phyloP scores from a whole-genome alignment of 2,329 filamentous ascomycete species.

The Sclerotinia sclerotiorum region DNA sequence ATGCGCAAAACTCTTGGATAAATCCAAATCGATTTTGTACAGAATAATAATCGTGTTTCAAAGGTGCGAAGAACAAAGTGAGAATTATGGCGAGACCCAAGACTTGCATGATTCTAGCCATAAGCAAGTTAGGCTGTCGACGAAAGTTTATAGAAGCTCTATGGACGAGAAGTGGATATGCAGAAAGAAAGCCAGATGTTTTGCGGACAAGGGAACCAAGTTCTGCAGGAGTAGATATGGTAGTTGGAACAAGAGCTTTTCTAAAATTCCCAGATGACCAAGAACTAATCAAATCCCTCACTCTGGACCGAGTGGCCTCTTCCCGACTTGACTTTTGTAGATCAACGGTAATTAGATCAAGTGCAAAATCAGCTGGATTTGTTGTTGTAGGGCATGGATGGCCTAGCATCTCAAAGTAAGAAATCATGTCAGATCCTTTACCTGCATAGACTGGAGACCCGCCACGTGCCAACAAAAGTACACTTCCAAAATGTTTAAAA shows the following conservation, averaged over 20 bases:
- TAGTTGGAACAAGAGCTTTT: constrained; percentile 28
- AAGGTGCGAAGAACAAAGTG: constrained; percentile 68
- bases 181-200: constrained; percentile 59
- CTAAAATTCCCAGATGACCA: constrained; percentile 48
- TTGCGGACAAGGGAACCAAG: constrained; percentile 66
- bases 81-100: constrained; percentile 62
- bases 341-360: constrained; percentile 75
- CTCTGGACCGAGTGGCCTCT: constrained; percentile 60
- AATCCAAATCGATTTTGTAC: constrained; percentile 75
- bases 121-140: constrained; percentile 62
- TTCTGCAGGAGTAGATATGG: constrained; percentile 64
- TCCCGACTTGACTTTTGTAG: constrained; percentile 65
- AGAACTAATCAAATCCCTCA: constrained; percentile 58
- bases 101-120: constrained; percentile 67
- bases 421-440: constrained; percentile 60
- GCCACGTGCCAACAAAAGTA: constrained; percentile 68
- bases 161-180: constrained; percentile 66
- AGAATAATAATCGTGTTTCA: constrained; percentile 66
- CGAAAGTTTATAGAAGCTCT: constrained; percentile 69
- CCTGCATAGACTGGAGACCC: constrained; percentile 69
- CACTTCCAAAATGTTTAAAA: constrained; percentile 69
- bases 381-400: constrained; percentile 66
- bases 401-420: constrained; percentile 60
- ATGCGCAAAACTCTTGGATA: constrained; percentile 67
- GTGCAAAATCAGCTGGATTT: constrained; percentile 75